phyloP scores from a whole-genome alignment of 768 basidiomycete genomes.

The Russula brevipes region DNA sequence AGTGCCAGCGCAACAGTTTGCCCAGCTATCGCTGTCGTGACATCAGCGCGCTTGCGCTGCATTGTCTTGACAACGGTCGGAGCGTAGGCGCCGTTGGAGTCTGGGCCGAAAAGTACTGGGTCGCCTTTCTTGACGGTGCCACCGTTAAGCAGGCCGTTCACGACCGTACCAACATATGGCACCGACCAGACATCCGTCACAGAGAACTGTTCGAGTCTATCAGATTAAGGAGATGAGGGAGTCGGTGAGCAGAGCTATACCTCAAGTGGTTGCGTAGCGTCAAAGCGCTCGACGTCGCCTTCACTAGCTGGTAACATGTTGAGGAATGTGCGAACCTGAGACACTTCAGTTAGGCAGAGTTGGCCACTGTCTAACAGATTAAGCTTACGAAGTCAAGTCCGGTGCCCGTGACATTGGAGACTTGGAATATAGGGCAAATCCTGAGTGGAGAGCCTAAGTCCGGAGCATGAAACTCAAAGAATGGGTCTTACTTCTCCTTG shows the following conservation, averaged over 20 bases:
- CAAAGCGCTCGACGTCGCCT: constrained; percentile 74
- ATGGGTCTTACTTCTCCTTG: constrained; percentile 52
- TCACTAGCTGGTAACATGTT: constrained; percentile 89
- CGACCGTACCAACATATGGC: constrained; percentile 79
- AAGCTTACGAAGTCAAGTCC: constrained; percentile 67
- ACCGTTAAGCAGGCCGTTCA: constrained; percentile 77
- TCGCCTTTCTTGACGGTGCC: constrained; percentile 77
- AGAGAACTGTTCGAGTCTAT: constrained; percentile 50
- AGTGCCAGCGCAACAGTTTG: constrained; percentile 92
- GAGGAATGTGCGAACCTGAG: constrained; percentile 78
- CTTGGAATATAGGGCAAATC: constrained; percentile 84
- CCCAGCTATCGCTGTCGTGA: constrained; percentile 85
- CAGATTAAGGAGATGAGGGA: constrained; percentile 10
- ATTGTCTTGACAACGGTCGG: constrained; percentile 82
- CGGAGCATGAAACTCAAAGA: background rate
- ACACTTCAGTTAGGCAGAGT: background rate
- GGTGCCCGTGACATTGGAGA: constrained; percentile 94
- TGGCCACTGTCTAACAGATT: background rate
- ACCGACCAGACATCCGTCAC: constrained; percentile 87
- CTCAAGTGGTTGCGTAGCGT: constrained; percentile 73
- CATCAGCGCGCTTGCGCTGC: constrained; percentile 85
- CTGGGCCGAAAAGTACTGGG: constrained; percentile 80
- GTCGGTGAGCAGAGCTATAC: constrained; percentile 33
- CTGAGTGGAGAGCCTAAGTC: constrained; percentile 35
- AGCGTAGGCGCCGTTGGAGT: constrained; percentile 85